Base-by-base conservation (phyloP, 2,329 filamentous ascomycete species). In the Cadophora malorum region DNA sequence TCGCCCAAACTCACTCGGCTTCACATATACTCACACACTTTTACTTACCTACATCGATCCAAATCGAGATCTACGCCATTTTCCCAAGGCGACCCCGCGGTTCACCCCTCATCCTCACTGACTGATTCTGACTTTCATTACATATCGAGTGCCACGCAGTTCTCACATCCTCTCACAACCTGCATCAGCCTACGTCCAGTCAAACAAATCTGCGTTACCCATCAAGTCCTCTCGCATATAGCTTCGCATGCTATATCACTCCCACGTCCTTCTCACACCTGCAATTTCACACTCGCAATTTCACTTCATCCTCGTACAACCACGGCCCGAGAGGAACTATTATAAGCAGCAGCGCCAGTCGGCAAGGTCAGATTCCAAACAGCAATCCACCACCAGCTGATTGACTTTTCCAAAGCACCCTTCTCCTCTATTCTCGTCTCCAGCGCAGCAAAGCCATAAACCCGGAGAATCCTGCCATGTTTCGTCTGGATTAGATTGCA, bases 381-480 rank as follows among this genome's bases (percentile, higher is more conserved):
- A 38, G 38, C 19, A 10, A 23, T 38, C 58, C 25, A 28, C 35
- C 5, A 28, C 28, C n/a, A 47, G 35, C 16, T 45, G 35, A 61
- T 45, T 45, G 35, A 61, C 56, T n/a, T 60, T 28, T 41, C n/a
- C 33, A 19, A 47, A 28, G 45, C 45, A 21, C 45, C n/a, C n/a
- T 7, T 49, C n/a, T 21, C 45, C n/a, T 21, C 45, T 21, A n/a
- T 49, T 49, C 45, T 49, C 45, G 45, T n/a, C 45, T n/a, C n/a
- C 45, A 21, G 45, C 45, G 21, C 6, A 49, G 10, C 45, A 49
- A 49, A 49, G n/a, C 45, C 45, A 49, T 6, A 38, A 38, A 58
- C 23, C 55, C 21, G 55, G 55, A 58, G 55, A 58, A 58, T 58
- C 31, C 55, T 58, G 33, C 53, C 55, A 23, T 41, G 55, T 58